phyloP scores from a whole-genome alignment of 495 filamentous ascomycete genomes.

The Talaromyces wortmannii region DNA sequence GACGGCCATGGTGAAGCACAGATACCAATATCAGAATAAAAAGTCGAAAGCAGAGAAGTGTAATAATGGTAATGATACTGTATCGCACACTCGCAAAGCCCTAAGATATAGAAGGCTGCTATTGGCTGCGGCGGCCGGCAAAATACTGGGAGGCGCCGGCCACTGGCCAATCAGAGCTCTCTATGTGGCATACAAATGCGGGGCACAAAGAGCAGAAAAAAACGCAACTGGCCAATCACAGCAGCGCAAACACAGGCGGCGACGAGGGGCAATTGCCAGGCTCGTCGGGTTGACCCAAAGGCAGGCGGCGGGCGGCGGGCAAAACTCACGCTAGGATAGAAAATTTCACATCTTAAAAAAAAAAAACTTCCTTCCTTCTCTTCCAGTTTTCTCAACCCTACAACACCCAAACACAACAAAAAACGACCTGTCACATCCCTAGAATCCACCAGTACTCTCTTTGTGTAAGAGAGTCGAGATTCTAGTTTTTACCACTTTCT shows the following conservation, averaged over 20 bases:
- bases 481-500: slow-evolving; percentile 25
- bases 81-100: no score
- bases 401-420: slow-evolving; percentile 9
- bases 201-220: background rate
- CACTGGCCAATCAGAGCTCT: background rate
- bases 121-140: no score
- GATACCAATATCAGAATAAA: background rate
- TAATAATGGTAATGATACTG: no score
- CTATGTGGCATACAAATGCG: background rate
- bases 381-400: slow-evolving; percentile 25
- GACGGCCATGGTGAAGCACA: background rate
- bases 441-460: slow-evolving; percentile 20
- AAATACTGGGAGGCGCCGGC: background rate
- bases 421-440: slow-evolving; percentile 9
- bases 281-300: background rate
- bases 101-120: no score
- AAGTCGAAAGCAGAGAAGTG: background rate
- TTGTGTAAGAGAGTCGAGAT: slow-evolving; percentile 29
- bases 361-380: slow-evolving; percentile 35
- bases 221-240: background rate
- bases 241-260: background rate
- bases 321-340: slow-evolving; percentile 18
- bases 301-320: slow-evolving; percentile 3
- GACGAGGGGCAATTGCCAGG: slow-evolving; percentile 13
- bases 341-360: slow-evolving; percentile 18